A percentile compares a stretch with the other conserved stretches of the same genome.
Evolutionary conservation across 169 alveolate genomes (phyloP).

Genomic region (Babesia bovis): DNA sequence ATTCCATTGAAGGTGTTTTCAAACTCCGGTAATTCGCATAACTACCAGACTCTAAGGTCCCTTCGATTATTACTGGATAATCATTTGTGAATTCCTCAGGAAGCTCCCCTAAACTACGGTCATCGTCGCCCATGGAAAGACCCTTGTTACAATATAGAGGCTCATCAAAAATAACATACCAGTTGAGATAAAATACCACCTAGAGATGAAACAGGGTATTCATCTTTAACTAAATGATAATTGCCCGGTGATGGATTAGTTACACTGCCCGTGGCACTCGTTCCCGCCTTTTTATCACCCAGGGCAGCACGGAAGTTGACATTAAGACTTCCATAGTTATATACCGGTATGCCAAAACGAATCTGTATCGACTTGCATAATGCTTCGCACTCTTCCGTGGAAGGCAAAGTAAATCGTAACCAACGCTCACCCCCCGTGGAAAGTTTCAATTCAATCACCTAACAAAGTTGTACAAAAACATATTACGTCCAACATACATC

Average conservation of each 20-base stretch:
- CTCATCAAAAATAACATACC: conserved; percentile 7
- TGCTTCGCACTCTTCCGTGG: conserved; percentile 39
- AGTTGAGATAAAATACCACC: conserved; percentile 1
- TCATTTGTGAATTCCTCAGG: conserved; percentile 38
- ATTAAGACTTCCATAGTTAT: conserved; percentile 55
- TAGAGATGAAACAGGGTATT: background rate
- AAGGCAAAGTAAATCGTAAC: conserved; percentile 25
- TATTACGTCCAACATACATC: background rate
- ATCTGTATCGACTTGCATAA: conserved; percentile 30
- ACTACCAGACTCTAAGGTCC: conserved; percentile 50
- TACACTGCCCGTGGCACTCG: background rate
- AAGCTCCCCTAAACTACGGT: conserved; percentile 16
- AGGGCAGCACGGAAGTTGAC: conserved; percentile 25
- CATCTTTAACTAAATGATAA: conserved; percentile 24
- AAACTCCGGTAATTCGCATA: conserved; percentile 39
- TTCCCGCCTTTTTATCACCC: conserved; percentile 3
- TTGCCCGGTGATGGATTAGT: background rate
- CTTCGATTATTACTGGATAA: conserved; percentile 57
- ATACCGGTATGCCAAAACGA: conserved; percentile 52
- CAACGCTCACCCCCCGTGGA: conserved; percentile 3
- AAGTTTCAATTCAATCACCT: conserved; percentile 40
- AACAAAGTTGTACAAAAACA: background rate
- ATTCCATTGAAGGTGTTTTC: conserved; percentile 12
- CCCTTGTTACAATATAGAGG: background rate
- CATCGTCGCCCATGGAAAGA: background rate